Conservation (phyloP, 192 early-diverging fungal species). For the Entomortierella parvispora region DNA sequence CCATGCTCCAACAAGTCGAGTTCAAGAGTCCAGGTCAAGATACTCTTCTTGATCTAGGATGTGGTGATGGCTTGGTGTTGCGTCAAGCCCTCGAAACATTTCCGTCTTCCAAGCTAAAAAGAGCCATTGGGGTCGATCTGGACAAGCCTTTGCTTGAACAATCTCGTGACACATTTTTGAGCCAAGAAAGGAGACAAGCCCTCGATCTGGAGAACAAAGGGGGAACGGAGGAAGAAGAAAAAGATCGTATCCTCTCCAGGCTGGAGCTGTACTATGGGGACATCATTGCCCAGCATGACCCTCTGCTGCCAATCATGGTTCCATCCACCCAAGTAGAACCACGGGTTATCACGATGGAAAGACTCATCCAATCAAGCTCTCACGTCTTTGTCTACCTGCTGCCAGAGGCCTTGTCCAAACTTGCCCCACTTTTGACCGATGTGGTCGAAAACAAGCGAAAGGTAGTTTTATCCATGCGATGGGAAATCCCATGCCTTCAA, state of each 20-base stretch:
- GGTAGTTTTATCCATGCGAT: conserved; percentile 31
- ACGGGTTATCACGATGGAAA: conserved; percentile 4
- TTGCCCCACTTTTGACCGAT: conserved; percentile 13
- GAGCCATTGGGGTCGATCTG: conserved; percentile 36
- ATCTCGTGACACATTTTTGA: conserved; percentile 4
- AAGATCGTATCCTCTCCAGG: conserved; percentile 7
- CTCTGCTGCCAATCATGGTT: conserved; percentile 3
- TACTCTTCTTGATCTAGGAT: conserved; percentile 22
- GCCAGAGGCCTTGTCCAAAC: conserved; percentile 33
- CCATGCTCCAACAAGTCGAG: conserved; percentile 19
- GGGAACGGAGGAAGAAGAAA: not conserved
- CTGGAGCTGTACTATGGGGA: conserved; percentile 44
- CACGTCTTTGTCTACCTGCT: conserved; percentile 44
- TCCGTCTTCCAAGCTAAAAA: conserved; percentile 11
- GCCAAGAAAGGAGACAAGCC: not conserved
- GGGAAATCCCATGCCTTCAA: conserved; percentile 28
- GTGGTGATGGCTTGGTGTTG: conserved; percentile 39
- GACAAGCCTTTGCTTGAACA: conserved; percentile 24
- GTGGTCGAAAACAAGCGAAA: conserved; percentile 12
- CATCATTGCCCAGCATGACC: conserved; percentile 4
- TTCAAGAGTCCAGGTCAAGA: conserved; percentile 5
- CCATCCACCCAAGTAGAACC: not conserved
- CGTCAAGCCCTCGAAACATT: conserved; percentile 34
- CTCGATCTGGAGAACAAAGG: too few relatives aligned
- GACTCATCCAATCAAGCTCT: conserved; percentile 11